Conservation (phyloP, 371 early-diverging fungal genomes). For the Catenaria anguillulae region DNA sequence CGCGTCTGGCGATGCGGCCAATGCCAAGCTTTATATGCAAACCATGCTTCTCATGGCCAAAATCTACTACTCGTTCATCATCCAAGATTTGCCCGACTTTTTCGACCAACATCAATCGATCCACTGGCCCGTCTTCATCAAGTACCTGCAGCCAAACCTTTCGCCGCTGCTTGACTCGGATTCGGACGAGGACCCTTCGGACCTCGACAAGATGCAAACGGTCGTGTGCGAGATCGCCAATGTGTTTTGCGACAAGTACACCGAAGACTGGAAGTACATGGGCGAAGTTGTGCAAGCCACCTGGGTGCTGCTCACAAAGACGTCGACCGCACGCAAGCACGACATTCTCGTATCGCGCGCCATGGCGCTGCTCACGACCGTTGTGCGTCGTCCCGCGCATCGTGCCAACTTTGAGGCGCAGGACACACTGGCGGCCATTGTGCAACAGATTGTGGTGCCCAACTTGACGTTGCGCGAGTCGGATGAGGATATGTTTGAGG, state of each 20-base stretch:
- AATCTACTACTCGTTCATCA: slow-evolving; percentile 79
- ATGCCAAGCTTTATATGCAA: slow-evolving; percentile 53
- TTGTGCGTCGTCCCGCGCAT: slow-evolving; percentile 61
- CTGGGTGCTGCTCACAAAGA: slow-evolving; percentile 63
- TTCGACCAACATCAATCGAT: slow-evolving; percentile 75
- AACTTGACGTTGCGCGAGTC: slow-evolving; percentile 72
- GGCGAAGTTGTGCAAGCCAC: slow-evolving; percentile 66
- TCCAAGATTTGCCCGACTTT: slow-evolving; percentile 89
- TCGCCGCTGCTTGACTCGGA: slow-evolving; percentile 49
- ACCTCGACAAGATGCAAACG: slow-evolving; percentile 71
- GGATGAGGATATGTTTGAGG: slow-evolving; percentile 91
- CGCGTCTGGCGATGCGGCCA: slow-evolving; percentile 40
- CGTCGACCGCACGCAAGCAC: slow-evolving; percentile 53
- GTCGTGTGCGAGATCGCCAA: slow-evolving; percentile 76
- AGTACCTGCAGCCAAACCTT: slow-evolving; percentile 55
- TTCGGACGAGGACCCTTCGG: slow-evolving; percentile 74
- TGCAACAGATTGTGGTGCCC: slow-evolving; percentile 81
- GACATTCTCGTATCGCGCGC: slow-evolving; percentile 76
- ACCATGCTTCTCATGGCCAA: slow-evolving; percentile 60
- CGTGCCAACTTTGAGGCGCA: slow-evolving; percentile 46
- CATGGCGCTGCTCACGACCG: slow-evolving; percentile 71
- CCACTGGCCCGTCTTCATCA: slow-evolving; percentile 64
- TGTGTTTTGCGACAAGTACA: slow-evolving; percentile 75
- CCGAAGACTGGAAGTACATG: slow-evolving; percentile 66
- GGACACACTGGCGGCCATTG: slow-evolving; percentile 57